Evolutionary conservation across 805 yeast species (phyloP).

Genomic region (Lipomyces starkeyi): DNA sequence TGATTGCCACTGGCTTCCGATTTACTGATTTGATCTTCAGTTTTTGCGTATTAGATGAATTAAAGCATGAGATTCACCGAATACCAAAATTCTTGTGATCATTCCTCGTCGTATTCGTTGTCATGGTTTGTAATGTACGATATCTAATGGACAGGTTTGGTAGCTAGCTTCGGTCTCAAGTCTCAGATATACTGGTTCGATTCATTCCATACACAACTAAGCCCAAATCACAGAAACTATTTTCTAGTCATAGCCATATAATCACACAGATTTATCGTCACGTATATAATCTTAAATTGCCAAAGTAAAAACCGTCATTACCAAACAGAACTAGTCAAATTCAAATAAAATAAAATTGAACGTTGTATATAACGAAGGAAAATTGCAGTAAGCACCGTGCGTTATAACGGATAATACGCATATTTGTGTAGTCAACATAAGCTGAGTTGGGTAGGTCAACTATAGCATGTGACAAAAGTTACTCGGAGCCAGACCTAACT

Average conservation of each 20-base stretch:
- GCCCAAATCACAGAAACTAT: neutral
- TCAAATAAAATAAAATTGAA: too few species aligned
- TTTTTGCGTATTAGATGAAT: slow-evolving; percentile 19
- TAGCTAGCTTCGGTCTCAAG: too few species aligned
- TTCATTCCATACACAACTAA: neutral
- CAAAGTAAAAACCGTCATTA: neutral
- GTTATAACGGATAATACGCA: too few species aligned
- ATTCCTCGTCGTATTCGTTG: neutral
- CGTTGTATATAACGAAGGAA: too few species aligned
- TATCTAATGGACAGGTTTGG: neutral
- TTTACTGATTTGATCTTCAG: slow-evolving; percentile 27
- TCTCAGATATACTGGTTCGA: neutral
- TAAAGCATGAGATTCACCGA: slow-evolving; percentile 17
- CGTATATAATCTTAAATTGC: neutral
- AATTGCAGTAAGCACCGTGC: too few species aligned
- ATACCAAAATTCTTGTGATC: slow-evolving; percentile 8
- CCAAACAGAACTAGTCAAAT: slow-evolving; percentile 1
- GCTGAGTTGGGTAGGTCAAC: neutral
- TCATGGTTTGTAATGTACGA: neutral
- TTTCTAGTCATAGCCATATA: neutral
- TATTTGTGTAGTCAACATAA: too few species aligned
- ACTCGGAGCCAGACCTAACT: slow-evolving; percentile 67
- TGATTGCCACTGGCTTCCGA: slow-evolving; percentile 22
- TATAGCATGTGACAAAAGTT: slow-evolving; percentile 49
- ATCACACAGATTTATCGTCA: neutral